Evolutionary conservation across 352 stramenopile genomes (phyloP).

Genomic region (Pseudoperonospora humuli): DNA sequence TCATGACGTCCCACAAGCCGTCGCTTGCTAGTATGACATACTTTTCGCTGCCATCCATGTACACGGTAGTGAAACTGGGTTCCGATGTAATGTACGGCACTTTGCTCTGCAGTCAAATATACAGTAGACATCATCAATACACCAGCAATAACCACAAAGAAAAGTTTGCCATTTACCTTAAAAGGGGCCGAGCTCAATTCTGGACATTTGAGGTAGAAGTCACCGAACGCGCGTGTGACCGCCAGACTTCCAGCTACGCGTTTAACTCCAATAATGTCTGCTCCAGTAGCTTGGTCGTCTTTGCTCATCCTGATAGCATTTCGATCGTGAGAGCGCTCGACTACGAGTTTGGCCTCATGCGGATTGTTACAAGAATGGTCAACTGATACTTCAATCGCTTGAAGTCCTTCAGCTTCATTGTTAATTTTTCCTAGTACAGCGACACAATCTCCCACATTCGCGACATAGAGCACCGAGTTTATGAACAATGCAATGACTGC

Average conservation of each 20-base stretch:
- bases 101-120: conserved; percentile 40
- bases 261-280: conserved; percentile 77
- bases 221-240: conserved; percentile 88
- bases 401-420: conserved; percentile 23
- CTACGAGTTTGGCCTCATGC: conserved; percentile 41
- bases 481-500: conserved; percentile 57
- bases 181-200: conserved; percentile 88
- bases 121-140: neutral
- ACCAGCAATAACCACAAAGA: neutral
- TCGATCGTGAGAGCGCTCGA: conserved; percentile 58
- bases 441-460: conserved; percentile 89
- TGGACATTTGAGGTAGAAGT: conserved; percentile 91
- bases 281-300: conserved; percentile 77
- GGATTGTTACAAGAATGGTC: conserved; percentile 58
- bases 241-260: conserved; percentile 87
- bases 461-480: conserved; percentile 67
- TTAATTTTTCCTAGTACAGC: conserved; percentile 74
- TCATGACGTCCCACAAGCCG: conserved; percentile 76
- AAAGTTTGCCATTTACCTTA: conserved; percentile 43
- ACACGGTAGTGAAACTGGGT: conserved; percentile 44
- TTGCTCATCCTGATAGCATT: conserved; percentile 87
- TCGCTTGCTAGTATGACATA: conserved; percentile 78
- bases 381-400: conserved; percentile 34
- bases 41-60: conserved; percentile 48
- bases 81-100: conserved; percentile 73